Evolutionary conservation across 495 filamentous ascomycete genomes (phyloP).

Genomic region (Lepidopterella palustris): DNA sequence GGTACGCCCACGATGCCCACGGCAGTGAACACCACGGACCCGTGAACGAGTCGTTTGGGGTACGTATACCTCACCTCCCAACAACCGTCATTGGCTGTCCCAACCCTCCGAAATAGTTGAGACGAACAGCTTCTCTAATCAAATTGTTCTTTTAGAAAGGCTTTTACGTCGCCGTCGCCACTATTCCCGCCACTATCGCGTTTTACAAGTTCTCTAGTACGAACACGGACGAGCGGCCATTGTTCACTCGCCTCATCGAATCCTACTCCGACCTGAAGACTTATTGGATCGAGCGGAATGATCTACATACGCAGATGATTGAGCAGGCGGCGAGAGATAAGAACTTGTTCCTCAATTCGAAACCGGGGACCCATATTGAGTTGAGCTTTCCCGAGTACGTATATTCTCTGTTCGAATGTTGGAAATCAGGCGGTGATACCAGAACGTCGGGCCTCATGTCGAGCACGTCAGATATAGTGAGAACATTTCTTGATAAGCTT

Average conservation of each 20-base stretch:
- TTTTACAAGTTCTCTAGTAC: conserved; percentile 49
- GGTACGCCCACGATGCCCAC: conserved; percentile 31
- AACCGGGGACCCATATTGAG: conserved; percentile 41
- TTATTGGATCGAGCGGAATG: conserved; percentile 53
- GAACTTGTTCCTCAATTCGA: conserved; percentile 56
- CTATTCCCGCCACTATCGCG: conserved; percentile 48
- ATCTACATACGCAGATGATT: conserved; percentile 54
- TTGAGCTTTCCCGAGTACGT: conserved; percentile 67
- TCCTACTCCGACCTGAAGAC: conserved; percentile 43
- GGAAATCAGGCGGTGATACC: neutral
- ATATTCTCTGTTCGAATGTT: neutral
- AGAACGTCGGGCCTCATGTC: neutral
- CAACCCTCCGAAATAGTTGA: neutral
- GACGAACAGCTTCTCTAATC: conserved; percentile 16
- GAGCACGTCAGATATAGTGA: neutral
- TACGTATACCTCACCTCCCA: conserved; percentile 41
- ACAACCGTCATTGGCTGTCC: conserved; percentile 1
- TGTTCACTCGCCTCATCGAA: conserved; percentile 52
- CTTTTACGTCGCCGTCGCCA: conserved; percentile 60
- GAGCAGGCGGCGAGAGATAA: conserved; percentile 66
- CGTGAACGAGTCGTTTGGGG: conserved; percentile 58
- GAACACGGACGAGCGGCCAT: conserved; percentile 45
- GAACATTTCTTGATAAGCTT: neutral
- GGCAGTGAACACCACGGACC: conserved; percentile 39
- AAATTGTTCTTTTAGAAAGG: conserved; percentile 43